Conservation (phyloP, 2,329 filamentous ascomycete species). For the Nannizzia gypsea region DNA sequence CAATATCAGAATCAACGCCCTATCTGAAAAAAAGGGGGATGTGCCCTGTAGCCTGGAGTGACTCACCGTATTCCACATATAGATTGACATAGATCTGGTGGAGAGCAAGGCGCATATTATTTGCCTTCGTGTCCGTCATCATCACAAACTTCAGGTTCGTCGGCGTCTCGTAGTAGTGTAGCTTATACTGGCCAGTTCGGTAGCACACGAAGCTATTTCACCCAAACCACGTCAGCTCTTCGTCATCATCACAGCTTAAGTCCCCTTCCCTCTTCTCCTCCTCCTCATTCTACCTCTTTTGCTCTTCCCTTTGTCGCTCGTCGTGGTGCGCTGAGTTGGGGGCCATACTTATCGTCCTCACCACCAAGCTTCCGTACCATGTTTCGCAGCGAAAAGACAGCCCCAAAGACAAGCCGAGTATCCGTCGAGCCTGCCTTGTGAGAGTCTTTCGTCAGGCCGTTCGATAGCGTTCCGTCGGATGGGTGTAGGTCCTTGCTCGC, state of each 20-base stretch:
- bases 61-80: conserved; percentile 81
- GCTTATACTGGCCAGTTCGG: conserved; percentile 87
- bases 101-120: conserved; percentile 84
- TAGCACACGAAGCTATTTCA: conserved; percentile 69
- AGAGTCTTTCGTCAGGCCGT: conserved; percentile 27
- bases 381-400: conserved; percentile 89
- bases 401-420: conserved; percentile 94
- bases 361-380: conserved; percentile 94
- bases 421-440: conserved; percentile 53
- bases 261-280: no score
- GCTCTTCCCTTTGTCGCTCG: neutral
- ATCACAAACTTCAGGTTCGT: conserved; percentile 94
- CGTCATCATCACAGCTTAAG: neutral
- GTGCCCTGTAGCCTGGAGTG: neutral
- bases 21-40: neutral
- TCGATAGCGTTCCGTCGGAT: conserved; percentile 22
- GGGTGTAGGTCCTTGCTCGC: conserved; percentile 27
- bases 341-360: conserved; percentile 59
- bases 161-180: conserved; percentile 98
- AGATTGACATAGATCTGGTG: conserved; percentile 98
- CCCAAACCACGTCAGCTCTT: neutral
- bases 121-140: conserved; percentile 78
- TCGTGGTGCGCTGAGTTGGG: neutral
- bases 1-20: neutral
- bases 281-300: neutral